Conservation (phyloP, 441 rosid genomes). For the Raphanus hybrid region DNA sequence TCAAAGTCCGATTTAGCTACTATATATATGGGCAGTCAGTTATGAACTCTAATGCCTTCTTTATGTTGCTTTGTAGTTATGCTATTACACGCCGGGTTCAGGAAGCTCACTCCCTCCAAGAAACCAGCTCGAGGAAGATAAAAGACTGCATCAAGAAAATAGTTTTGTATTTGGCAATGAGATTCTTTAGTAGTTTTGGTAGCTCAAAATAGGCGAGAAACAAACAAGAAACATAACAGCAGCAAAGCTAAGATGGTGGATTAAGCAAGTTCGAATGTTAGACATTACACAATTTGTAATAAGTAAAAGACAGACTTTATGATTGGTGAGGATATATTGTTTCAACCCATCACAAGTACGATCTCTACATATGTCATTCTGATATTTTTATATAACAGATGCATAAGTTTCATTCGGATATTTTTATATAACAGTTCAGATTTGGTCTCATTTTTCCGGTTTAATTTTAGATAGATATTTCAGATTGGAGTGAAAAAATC, state of each 20-base stretch:
- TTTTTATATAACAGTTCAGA: too few species aligned
- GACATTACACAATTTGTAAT: conserved; percentile 8
- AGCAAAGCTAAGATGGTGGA: conserved; percentile 16
- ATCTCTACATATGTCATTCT: too few species aligned
- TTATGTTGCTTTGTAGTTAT: conserved; percentile 49
- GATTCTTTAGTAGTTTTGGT: conserved; percentile 29
- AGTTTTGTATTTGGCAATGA: conserved; percentile 18
- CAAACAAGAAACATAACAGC: neutral
- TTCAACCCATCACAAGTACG: neutral
- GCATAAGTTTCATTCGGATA: too few species aligned
- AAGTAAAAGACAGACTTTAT: neutral
- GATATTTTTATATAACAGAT: too few species aligned
- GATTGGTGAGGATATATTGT: neutral
- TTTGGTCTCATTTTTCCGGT: too few species aligned
- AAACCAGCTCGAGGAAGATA: conserved; percentile 53
- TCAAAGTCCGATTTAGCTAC: neutral
- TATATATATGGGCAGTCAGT: neutral
- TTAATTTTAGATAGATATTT: too few species aligned
- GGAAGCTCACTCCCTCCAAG: conserved; percentile 71
- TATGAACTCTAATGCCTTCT: conserved; percentile 10
- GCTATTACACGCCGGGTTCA: conserved; percentile 81
- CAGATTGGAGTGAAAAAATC: too few species aligned
- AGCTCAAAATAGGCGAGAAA: neutral
- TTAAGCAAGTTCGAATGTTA: conserved; percentile 14
- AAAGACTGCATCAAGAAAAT: conserved; percentile 6